Conservation (phyloP, 1,139 yeast species). For the Blastobotrys arbuscula region DNA sequence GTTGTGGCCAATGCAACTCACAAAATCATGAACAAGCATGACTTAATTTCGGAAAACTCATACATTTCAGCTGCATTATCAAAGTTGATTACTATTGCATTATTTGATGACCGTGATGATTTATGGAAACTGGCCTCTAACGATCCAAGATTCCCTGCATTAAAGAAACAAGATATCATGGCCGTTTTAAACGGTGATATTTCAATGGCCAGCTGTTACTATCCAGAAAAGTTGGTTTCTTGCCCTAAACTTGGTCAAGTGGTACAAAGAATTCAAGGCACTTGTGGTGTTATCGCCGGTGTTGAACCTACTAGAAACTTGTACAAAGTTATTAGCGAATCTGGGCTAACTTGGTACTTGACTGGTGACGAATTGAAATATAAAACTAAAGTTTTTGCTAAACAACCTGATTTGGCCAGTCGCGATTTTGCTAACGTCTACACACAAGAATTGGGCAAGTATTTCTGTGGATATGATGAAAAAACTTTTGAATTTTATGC, state of each 20-base stretch:
- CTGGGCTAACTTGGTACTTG: conserved; percentile 6
- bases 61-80: conserved; percentile 5
- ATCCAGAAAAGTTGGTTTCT: conserved; percentile 1
- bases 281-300: conserved; percentile 2
- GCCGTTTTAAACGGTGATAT: background rate
- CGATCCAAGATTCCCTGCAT: conserved; percentile 3
- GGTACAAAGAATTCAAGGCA: conserved; percentile 1
- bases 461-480: conserved; percentile 6
- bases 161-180: background rate
- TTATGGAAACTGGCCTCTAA: background rate
- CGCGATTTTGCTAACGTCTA: background rate
- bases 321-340: conserved; percentile 7
- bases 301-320: background rate
- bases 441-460: conserved; percentile 2
- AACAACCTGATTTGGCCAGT: background rate
- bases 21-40: background rate
- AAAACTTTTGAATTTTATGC: conserved; percentile 1
- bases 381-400: conserved; percentile 1
- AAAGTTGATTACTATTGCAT: conserved; percentile 1
- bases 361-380: conserved; percentile 3
- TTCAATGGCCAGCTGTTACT: background rate
- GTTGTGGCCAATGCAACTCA: conserved; percentile 8
- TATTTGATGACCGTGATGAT: conserved; percentile 6
- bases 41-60: conserved; percentile 10
- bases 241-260: conserved; percentile 7